Conservation (phyloP, 768 basidiomycete genomes). For the Rhodotorula paludigena region DNA sequence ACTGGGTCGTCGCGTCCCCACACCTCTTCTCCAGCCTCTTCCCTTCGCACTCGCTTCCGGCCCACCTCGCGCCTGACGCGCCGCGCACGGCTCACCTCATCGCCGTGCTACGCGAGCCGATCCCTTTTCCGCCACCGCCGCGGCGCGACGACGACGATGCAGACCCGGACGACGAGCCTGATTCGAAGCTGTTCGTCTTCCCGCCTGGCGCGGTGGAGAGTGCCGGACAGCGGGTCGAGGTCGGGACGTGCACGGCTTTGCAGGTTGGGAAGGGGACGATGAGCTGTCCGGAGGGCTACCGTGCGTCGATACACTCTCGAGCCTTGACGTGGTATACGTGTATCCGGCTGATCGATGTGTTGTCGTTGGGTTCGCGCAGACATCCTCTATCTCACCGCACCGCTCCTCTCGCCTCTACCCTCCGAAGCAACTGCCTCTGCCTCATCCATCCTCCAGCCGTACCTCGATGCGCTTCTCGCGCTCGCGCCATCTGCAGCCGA, state of each 20-base stretch:
- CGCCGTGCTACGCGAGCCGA: slow-evolving; percentile 8
- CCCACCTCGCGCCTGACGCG: not conserved
- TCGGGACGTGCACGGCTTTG: slow-evolving; percentile 57
- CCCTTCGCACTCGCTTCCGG: slow-evolving; percentile 4
- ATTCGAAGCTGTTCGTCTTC: slow-evolving; percentile 68
- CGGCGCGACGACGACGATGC: not conserved
- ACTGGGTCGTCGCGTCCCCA: slow-evolving; percentile 32
- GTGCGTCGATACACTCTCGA: slow-evolving; percentile 50
- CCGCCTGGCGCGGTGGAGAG: slow-evolving; percentile 58
- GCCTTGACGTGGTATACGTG: not conserved
- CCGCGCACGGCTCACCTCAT: slow-evolving; percentile 11
- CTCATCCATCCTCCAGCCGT: slow-evolving; percentile 7
- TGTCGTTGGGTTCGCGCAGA: slow-evolving; percentile 46
- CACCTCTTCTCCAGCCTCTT: slow-evolving; percentile 17
- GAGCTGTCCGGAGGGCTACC: slow-evolving; percentile 68
- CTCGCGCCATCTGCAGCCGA: not conserved
- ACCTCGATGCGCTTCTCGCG: slow-evolving; percentile 28
- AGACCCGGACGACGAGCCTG: slow-evolving; percentile 46
- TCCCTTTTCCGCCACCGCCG: slow-evolving; percentile 50
- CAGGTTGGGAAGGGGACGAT: slow-evolving; percentile 68
- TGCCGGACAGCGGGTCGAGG: no score
- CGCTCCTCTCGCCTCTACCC: slow-evolving; percentile 52
- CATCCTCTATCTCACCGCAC: slow-evolving; percentile 48
- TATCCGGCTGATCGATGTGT: not conserved
- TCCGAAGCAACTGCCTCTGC: not conserved